Evolutionary conservation across 257 asterid genomes (phyloP).

Genomic region (Verbena officinalis): DNA sequence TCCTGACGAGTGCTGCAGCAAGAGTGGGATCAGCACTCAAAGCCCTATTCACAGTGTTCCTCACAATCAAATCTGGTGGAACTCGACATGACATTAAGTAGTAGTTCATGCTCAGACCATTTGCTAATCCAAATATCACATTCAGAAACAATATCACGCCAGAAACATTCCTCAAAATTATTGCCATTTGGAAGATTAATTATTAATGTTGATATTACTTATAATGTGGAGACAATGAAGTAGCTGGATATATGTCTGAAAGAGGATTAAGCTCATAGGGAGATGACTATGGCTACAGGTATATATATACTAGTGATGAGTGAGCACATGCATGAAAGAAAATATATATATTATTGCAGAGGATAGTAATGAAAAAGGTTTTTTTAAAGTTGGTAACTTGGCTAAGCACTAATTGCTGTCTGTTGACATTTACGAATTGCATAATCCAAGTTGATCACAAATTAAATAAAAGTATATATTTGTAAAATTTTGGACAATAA

Average conservation of each 20-base stretch:
- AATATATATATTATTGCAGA: neutral
- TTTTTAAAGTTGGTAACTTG: constrained; percentile 1
- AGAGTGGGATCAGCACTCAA: constrained; percentile 74
- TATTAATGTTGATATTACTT: neutral
- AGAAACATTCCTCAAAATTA: constrained; percentile 15
- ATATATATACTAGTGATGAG: neutral
- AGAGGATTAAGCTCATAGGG: neutral
- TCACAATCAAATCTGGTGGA: constrained; percentile 62
- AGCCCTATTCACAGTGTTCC: constrained; percentile 57
- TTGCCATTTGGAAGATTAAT: constrained; percentile 35
- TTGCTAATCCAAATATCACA: constrained; percentile 36
- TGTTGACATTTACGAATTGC: neutral
- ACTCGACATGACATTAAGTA: constrained; percentile 69
- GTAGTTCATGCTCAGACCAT: constrained; percentile 71
- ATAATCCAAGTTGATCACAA: constrained; percentile 29
- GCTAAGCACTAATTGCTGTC: constrained; percentile 25
- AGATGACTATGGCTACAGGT: neutral
- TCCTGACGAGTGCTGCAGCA: constrained; percentile 78
- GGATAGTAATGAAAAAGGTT: neutral
- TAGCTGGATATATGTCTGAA: neutral
- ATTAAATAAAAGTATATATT: neutral
- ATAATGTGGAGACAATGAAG: neutral
- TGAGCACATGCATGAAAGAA: constrained; percentile 36
- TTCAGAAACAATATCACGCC: constrained; percentile 39
- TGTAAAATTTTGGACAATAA: neutral